Conservation (phyloP, 441 rosid species). For the Macaranga tanarius region DNA sequence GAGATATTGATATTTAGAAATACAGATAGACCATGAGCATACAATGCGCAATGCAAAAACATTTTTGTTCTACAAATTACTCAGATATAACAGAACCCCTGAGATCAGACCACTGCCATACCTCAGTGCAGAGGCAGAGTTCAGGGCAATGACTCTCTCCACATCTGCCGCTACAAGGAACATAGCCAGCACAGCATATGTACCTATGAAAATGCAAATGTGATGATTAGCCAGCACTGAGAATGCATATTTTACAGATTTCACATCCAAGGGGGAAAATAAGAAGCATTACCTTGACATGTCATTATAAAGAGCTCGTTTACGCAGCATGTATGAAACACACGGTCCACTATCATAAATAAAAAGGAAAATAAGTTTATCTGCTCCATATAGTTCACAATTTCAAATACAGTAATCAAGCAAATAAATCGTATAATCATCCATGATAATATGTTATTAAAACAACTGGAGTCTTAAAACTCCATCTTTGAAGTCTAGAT, state of each 20-base stretch:
- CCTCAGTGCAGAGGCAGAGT: slow-evolving; percentile 92
- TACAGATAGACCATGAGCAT: neutral
- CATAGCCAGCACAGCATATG: slow-evolving; percentile 86
- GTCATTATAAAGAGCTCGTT: slow-evolving; percentile 83
- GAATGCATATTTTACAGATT: neutral
- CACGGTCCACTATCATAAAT: slow-evolving; percentile 62
- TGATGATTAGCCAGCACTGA: neutral
- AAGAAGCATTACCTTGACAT: slow-evolving; percentile 69
- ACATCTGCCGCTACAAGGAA: slow-evolving; percentile 90
- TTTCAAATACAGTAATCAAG: neutral
- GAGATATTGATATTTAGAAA: neutral
- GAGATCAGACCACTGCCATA: slow-evolving; percentile 22
- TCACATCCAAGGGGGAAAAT: neutral
- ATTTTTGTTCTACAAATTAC: neutral
- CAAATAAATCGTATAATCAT: no score
- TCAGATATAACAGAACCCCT: neutral
- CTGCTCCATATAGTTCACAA: neutral
- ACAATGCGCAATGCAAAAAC: neutral
- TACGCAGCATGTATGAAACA: slow-evolving; percentile 80
- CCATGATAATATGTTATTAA: no score
- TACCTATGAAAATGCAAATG: slow-evolving; percentile 39
- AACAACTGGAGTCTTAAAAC: no score
- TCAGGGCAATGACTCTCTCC: slow-evolving; percentile 87
- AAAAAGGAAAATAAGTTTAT: neutral
- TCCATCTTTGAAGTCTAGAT: no score